Evolutionary conservation across 306 rosid species (phyloP).

Genomic region (cucumber (Cucumis sativus)): DNA sequence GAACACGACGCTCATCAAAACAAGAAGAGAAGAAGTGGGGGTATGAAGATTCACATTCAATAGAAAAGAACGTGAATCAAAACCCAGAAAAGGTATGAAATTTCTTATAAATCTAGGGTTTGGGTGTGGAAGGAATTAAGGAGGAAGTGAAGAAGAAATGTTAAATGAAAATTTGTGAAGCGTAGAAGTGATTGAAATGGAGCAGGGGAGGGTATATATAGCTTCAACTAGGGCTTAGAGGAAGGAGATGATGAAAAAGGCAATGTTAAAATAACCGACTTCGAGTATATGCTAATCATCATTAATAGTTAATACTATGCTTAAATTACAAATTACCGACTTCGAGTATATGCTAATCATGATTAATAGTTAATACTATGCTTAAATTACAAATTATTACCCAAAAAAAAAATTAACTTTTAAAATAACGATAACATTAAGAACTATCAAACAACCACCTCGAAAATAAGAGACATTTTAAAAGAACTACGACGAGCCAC

Average conservation of each 20-base stretch:
- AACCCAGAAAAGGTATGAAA: not conserved
- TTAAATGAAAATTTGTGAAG: not conserved
- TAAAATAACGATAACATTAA: too few species aligned
- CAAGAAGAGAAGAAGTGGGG: not conserved
- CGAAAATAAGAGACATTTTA: too few species aligned
- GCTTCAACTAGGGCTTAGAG: constrained; percentile 1
- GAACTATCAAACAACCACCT: too few species aligned
- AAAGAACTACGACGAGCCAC: too few species aligned
- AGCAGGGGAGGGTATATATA: not conserved
- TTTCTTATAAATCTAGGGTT: not conserved
- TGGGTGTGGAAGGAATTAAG: not conserved
- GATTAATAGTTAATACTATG: too few species aligned
- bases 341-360: too few species aligned
- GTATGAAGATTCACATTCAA: not conserved
- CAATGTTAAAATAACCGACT: not conserved
- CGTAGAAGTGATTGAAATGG: not conserved
- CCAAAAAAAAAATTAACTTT: too few species aligned
- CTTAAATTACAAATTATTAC: too few species aligned
- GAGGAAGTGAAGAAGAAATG: not conserved
- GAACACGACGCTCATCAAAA: constrained; percentile 19
- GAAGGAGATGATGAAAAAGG: not conserved
- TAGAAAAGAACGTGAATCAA: not conserved
- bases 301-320: too few species aligned
- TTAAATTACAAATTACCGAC: not conserved
- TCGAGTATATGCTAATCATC: too few species aligned